These are phyloP conservation scores for Colletotrichum lindemuthianum DNA, from an alignment of 2,329 filamentous ascomycete genomes.

Conservation along the genomic window DNA sequence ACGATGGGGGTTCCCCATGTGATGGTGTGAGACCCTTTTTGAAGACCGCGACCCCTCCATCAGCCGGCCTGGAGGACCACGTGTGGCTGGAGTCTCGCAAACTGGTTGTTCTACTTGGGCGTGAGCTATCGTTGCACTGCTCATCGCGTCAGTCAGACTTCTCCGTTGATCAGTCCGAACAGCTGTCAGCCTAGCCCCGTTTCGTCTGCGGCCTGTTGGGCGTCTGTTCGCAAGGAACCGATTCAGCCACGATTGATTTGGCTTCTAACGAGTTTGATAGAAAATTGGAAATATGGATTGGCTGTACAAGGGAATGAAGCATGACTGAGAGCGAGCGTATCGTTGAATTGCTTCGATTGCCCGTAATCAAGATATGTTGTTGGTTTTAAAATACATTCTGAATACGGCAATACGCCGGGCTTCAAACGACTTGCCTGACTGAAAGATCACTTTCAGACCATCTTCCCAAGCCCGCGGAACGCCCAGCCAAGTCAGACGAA, in stretches of 20 bases:
- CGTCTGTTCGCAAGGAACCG: constrained; percentile 25
- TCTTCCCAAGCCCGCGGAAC: too few species aligned
- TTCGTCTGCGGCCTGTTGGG: constrained; percentile 27
- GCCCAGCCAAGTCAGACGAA: too few species aligned
- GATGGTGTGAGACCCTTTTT: constrained; percentile 26
- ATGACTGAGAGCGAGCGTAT: too few species aligned
- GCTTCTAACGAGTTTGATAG: background rate
- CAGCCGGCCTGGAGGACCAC: constrained; percentile 14
- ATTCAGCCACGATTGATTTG: background rate
- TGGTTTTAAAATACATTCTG: too few species aligned
- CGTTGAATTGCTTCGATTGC: too few species aligned
- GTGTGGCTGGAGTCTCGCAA: constrained; percentile 13
- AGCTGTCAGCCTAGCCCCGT: constrained; percentile 27
- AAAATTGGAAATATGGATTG: background rate
- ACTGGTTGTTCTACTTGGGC: too few species aligned
- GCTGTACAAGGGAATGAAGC: too few species aligned
- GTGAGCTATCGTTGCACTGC: constrained; percentile 1
- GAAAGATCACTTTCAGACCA: too few species aligned
- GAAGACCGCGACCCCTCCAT: constrained; percentile 8
- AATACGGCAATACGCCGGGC: too few species aligned
- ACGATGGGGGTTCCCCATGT: constrained; percentile 4
- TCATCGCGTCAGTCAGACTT: constrained; percentile 24
- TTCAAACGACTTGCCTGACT: too few species aligned
- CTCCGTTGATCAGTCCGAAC: constrained; percentile 5
- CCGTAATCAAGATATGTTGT: too few species aligned